A percentile compares a stretch with the other conserved stretches of the same genome.
phyloP scores from a whole-genome alignment of 2,329 filamentous ascomycete species.

The Hirsutella minnesotensis region DNA sequence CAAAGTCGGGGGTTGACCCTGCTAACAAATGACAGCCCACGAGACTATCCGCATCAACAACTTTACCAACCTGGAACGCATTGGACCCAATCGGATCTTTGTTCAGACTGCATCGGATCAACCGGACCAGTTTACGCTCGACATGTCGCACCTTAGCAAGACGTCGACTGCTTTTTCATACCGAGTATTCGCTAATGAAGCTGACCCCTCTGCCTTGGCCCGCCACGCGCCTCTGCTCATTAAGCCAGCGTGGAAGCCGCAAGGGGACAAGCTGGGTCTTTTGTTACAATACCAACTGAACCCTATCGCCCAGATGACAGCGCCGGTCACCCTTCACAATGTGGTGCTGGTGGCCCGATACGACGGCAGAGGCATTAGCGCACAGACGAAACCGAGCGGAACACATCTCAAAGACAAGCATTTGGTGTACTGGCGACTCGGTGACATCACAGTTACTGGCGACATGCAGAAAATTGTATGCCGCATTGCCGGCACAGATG shows the following conservation, averaged over 20 bases:
- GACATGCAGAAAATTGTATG: slow-evolving; percentile 71
- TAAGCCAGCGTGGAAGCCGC: slow-evolving; percentile 69
- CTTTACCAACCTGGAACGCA: slow-evolving; percentile 76
- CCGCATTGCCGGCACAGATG: slow-evolving; percentile 62
- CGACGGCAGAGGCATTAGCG: slow-evolving; percentile 54
- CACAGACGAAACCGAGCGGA: slow-evolving; percentile 69
- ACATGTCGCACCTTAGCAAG: slow-evolving; percentile 59
- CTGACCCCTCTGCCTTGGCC: slow-evolving; percentile 29
- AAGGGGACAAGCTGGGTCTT: slow-evolving; percentile 75
- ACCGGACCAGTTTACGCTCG: slow-evolving; percentile 69
- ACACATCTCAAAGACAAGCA: slow-evolving; percentile 68
- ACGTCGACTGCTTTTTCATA: slow-evolving; percentile 86
- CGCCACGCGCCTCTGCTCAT: slow-evolving; percentile 62
- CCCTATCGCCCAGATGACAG: slow-evolving; percentile 42
- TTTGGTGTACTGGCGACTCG: slow-evolving; percentile 69
- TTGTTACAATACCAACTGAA: slow-evolving; percentile 79
- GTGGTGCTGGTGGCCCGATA: slow-evolving; percentile 63
- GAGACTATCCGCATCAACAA: slow-evolving; percentile 77
- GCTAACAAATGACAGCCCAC: slow-evolving; percentile 23
- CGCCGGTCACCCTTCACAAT: slow-evolving; percentile 47
- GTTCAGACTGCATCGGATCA: slow-evolving; percentile 56
- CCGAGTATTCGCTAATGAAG: slow-evolving; percentile 61
- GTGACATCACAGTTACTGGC: slow-evolving; percentile 56
- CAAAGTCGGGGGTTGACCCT: neutral
- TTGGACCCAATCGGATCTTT: slow-evolving; percentile 88